Base-by-base conservation (phyloP, 768 basidiomycete genomes). In the Dictyophora rubrovolvata region DNA sequence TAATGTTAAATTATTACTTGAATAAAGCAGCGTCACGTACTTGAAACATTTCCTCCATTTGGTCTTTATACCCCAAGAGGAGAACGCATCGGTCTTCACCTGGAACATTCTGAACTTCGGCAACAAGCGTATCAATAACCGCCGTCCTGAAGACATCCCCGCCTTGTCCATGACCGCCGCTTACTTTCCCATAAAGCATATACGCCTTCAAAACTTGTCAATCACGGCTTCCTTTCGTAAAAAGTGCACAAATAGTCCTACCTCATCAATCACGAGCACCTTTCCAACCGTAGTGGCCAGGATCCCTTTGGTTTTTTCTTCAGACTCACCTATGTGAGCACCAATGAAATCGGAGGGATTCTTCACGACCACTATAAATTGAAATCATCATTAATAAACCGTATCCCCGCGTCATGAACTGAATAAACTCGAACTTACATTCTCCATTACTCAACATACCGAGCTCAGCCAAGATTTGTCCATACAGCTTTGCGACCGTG, bases 11-110 rank as follows among this genome's bases (percentile, higher is more conserved):
- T 28, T 3, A 28, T 28, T 7, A 28, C 23, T 2, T 7, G 28
- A 28, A 16, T 37, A 28, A 28, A n/a, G 42, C n/a, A n/a, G 3
- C 50, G n/a, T 42, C 17, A 59, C 71, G 49, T 66, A 79, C 85
- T 72, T 85, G 83, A 69, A 86, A 86, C 86, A 87, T 87, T 22
- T 86, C 81, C n/a, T 70, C 66, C 77, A 87, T 86, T 63, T 85
- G 74, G 5, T 79, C 73, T 59, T 81, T 79, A 68, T 87, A 87
- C 0, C 85, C 86, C 1, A 85, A 66, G 48, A 87, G 67, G 11
- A 87, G 70, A 0, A 87, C 81, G 55, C 83, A 85, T 33, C 84
- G 75, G 65, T 87, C 85, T 65, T 87, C 86, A 4, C 85, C 84
- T 0, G 82, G 82, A 0, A 76, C 76, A 49, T 77, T 84, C 63